phyloP scores from a whole-genome alignment of 78 protist species.

The Dictyostelium firmibasis region DNA sequence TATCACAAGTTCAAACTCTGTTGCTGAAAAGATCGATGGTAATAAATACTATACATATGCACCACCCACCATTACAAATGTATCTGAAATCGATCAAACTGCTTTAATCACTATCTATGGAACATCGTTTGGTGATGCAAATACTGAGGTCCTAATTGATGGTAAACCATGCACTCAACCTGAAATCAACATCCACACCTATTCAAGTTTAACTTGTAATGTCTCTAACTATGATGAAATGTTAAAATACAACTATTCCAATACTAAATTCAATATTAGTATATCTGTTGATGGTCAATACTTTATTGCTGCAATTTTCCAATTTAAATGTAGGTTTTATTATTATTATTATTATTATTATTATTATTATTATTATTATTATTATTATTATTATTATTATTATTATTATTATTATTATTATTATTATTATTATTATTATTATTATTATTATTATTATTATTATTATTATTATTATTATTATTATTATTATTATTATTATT shows the following conservation, averaged over 20 bases:
- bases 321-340: not conserved
- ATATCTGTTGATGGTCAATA: not conserved
- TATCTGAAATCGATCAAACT: not conserved
- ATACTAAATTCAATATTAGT: not conserved
- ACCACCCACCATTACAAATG: not conserved
- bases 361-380: no score
- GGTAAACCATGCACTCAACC: not conserved
- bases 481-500: no score
- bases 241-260: not conserved
- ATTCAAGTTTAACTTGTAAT: not conserved
- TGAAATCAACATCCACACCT: not conserved
- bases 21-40: not conserved
- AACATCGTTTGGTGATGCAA: not conserved
- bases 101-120: not conserved
- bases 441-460: no score
- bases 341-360: not conserved
- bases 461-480: no score
- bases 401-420: no score
- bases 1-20: not conserved
- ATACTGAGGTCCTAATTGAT: not conserved
- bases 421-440: no score
- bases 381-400: no score
- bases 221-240: not conserved
- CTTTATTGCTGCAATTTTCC: not conserved
- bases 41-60: not conserved